phyloP scores from a whole-genome alignment of 345 rosid genomes.

The Salix brachista region DNA sequence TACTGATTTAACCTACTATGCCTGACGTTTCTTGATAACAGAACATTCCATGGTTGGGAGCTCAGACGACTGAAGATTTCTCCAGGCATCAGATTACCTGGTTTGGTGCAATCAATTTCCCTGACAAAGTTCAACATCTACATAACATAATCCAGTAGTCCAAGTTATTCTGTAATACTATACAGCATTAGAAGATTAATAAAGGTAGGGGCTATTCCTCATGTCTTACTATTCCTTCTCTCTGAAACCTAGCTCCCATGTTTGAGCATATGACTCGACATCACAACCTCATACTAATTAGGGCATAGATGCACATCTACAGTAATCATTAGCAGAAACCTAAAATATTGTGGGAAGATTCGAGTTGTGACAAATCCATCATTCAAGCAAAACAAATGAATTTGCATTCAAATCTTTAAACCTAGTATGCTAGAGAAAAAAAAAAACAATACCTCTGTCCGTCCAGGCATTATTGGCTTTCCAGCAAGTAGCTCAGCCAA shows the following conservation, averaged over 20 bases:
- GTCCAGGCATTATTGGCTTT: conserved; percentile 85
- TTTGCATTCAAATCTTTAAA: not conserved
- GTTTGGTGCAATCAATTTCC: not conserved
- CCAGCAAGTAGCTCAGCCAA: conserved; percentile 85
- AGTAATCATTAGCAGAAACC: not conserved
- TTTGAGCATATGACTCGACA: not conserved
- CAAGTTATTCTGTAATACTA: not conserved
- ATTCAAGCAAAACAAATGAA: conserved; percentile 5
- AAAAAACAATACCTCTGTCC: conserved; percentile 62
- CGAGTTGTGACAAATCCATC: not conserved
- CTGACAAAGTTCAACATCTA: not conserved
- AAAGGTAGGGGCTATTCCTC: not conserved
- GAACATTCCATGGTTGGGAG: not conserved
- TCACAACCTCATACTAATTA: not conserved
- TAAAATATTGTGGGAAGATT: not conserved
- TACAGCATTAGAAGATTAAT: not conserved
- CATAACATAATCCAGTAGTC: not conserved
- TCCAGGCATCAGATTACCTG: not conserved
- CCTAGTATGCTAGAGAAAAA: not conserved
- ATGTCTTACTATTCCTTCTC: not conserved
- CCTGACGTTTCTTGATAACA: not conserved
- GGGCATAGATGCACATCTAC: not conserved
- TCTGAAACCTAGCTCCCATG: not conserved
- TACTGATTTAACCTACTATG: not conserved
- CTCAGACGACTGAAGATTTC: conserved; percentile 1